phyloP scores from a whole-genome alignment of 2,329 filamentous ascomycete species.

The Pseudogymnoascus sp. region DNA sequence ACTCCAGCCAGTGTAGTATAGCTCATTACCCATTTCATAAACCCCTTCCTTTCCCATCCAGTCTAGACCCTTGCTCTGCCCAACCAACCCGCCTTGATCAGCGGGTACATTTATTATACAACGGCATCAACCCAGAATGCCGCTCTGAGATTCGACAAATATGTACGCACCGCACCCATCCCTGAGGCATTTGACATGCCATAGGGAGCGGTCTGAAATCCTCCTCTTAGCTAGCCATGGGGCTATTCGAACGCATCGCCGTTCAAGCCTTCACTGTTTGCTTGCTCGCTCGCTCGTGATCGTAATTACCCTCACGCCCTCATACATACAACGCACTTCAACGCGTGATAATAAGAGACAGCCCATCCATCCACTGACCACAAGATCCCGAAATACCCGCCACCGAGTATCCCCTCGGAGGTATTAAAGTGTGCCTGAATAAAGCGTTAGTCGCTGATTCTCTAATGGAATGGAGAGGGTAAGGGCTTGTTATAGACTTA shows the following conservation, averaged over 20 bases:
- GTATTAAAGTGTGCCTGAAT: constrained; percentile 74
- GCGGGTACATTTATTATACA: neutral
- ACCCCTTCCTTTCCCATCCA: neutral
- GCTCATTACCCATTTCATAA: constrained; percentile 6
- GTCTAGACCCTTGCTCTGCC: neutral
- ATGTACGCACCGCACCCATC: neutral
- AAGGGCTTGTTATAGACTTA: constrained; percentile 44
- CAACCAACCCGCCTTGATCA: neutral
- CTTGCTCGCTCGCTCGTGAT: neutral
- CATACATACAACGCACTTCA: constrained; percentile 34
- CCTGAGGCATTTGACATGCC: neutral
- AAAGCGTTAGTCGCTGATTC: constrained; percentile 18
- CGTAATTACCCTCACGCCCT: neutral
- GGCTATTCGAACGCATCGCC: neutral
- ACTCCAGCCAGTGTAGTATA: neutral
- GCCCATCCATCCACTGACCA: constrained; percentile 75
- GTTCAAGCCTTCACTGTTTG: neutral
- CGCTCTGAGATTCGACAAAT: neutral
- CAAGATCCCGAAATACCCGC: constrained; percentile 82
- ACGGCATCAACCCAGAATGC: neutral
- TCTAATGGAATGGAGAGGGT: neutral
- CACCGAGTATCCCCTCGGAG: constrained; percentile 81
- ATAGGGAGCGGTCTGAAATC: neutral
- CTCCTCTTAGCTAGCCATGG: neutral
- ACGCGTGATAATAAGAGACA: constrained; percentile 72